phyloP scores from a whole-genome alignment of 2,329 filamentous ascomycete genomes.

The Microcyclospora pomicola region DNA sequence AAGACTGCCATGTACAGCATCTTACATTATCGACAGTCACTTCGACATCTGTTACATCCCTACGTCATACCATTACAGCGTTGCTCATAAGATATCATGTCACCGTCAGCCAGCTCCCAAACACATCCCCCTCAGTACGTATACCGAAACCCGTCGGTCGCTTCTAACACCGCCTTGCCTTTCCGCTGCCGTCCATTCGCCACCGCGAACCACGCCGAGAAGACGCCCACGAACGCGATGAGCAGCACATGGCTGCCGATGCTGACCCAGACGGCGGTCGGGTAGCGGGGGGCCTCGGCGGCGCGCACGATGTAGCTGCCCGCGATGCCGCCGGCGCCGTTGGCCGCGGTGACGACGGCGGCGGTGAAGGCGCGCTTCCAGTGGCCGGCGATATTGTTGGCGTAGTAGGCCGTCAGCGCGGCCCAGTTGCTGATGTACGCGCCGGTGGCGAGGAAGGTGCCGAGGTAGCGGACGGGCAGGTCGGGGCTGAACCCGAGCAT shows the following conservation, averaged over 20 bases:
- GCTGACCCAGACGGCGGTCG: slow-evolving; percentile 53
- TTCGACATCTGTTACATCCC: no score
- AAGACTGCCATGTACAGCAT: no score
- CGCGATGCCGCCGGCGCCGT: slow-evolving; percentile 50
- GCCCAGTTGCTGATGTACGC: slow-evolving; percentile 59
- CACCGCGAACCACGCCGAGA: slow-evolving; percentile 16
- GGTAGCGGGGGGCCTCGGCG: slow-evolving; percentile 47
- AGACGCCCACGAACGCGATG: slow-evolving; percentile 13
- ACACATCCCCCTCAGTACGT: slow-evolving; percentile 29
- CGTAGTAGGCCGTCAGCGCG: slow-evolving; percentile 48
- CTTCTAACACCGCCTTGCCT: slow-evolving; percentile 15
- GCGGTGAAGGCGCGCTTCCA: slow-evolving; percentile 52
- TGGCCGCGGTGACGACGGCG: slow-evolving; percentile 43
- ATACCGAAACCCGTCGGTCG: slow-evolving; percentile 31
- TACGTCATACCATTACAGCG: neutral
- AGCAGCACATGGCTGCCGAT: slow-evolving; percentile 35
- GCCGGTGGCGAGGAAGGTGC: slow-evolving; percentile 52
- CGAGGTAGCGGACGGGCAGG: slow-evolving; percentile 49
- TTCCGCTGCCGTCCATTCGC: slow-evolving; percentile 16
- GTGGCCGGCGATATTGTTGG: slow-evolving; percentile 48
- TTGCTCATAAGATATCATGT: no score
- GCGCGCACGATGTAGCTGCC: slow-evolving; percentile 52
- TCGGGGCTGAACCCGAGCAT: slow-evolving; percentile 50
- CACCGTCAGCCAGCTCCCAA: no score
- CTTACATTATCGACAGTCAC: no score